Evolutionary conservation across 352 stramenopile species (phyloP).

Genomic region (Phytopythium montanum): DNA sequence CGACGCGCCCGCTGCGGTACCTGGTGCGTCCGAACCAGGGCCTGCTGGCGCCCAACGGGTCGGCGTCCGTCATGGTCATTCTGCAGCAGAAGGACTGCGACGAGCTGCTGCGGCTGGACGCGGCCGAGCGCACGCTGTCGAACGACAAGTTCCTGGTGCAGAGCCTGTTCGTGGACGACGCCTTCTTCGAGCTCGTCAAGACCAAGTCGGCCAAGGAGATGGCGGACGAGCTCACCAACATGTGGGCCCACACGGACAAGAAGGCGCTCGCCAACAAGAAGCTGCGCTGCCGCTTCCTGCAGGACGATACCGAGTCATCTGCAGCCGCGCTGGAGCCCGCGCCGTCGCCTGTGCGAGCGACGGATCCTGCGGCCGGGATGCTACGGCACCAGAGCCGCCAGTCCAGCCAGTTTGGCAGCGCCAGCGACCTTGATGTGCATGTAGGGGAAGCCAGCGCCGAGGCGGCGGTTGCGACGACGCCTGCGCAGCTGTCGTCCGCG

Average conservation of each 20-base stretch:
- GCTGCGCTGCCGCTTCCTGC: conserved; percentile 79
- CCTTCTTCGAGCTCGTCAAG: conserved; percentile 85
- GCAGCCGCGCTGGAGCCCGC: conserved; percentile 1
- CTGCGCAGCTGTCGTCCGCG: conserved; percentile 52
- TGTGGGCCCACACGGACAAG: conserved; percentile 83
- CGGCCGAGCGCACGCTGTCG: conserved; percentile 70
- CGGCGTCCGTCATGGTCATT: conserved; percentile 83
- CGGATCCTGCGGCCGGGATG: not conserved
- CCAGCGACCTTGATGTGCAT: conserved; percentile 14
- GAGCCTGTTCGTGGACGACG: conserved; percentile 80
- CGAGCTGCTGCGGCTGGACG: conserved; percentile 73
- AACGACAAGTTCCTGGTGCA: conserved; percentile 92
- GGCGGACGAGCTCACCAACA: conserved; percentile 84
- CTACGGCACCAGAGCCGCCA: conserved; percentile 6
- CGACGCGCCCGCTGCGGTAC: conserved; percentile 83
- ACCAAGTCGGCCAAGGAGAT: conserved; percentile 87
- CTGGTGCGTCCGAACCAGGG: conserved; percentile 88
- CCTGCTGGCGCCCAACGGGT: conserved; percentile 71
- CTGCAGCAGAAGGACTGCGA: conserved; percentile 89
- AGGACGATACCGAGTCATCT: conserved; percentile 31
- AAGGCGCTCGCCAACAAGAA: conserved; percentile 86
- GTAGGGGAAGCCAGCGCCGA: conserved; percentile 9
- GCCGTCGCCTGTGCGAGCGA: conserved; percentile 12
- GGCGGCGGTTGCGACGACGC: conserved; percentile 36
- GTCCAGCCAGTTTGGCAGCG: conserved; percentile 25